Evolutionary conservation across 106 monocot genomes (phyloP).

Genomic region (Dioscorea zingiberensis): DNA sequence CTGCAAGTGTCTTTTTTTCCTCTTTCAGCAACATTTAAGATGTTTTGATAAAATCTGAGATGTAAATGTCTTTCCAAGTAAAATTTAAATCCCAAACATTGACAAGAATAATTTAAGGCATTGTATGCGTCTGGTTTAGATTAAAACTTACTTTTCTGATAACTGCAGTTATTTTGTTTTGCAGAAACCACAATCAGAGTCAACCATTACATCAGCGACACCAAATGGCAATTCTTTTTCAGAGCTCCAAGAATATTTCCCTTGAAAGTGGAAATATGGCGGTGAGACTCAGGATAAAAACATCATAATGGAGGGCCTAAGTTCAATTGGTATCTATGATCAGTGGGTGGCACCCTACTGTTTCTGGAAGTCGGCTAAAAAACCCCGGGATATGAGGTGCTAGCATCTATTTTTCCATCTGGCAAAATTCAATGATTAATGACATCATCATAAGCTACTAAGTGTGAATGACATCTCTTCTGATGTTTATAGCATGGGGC

Average conservation of each 20-base stretch:
- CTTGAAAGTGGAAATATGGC: constrained; percentile 56
- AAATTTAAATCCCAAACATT: no score
- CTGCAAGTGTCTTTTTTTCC: no score
- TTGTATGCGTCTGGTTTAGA: no score
- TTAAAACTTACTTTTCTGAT: not conserved
- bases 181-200: constrained; percentile 48
- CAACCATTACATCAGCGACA: constrained; percentile 13
- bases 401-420: not conserved
- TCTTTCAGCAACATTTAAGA: no score
- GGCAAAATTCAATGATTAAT: not conserved
- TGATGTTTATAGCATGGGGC: constrained; percentile 72
- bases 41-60: no score
- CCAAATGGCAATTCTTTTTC: constrained; percentile 31
- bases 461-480: not conserved
- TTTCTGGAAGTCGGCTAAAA: constrained; percentile 72
- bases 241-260: constrained; percentile 67
- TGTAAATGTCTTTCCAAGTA: no score
- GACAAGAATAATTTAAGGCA: no score
- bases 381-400: constrained; percentile 92
- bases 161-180: not conserved
- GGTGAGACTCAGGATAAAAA: constrained; percentile 85
- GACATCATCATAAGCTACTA: no score
- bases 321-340: constrained; percentile 64
- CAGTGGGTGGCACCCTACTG: constrained; percentile 77
- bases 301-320: constrained; percentile 74